Evolutionary conservation across 371 early-diverging fungal species (phyloP).

Genomic region (Syncephalastrum monosporum): DNA sequence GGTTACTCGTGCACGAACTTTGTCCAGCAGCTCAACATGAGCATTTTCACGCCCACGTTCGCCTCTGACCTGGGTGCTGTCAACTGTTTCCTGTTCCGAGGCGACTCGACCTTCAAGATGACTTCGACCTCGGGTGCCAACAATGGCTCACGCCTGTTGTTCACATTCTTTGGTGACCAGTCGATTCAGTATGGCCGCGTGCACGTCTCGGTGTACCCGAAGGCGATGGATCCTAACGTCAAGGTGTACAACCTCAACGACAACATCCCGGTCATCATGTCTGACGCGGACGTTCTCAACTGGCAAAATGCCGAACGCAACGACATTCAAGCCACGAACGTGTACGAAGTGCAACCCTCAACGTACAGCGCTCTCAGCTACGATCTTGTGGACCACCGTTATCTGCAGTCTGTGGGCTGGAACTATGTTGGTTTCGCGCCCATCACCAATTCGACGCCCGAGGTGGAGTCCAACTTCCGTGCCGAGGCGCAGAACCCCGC

Average conservation of each 20-base stretch:
- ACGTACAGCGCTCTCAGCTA: constrained; percentile 43
- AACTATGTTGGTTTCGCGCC: constrained; percentile 52
- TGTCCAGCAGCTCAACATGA: constrained; percentile 33
- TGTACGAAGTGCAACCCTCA: constrained; percentile 36
- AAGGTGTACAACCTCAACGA: constrained; percentile 29
- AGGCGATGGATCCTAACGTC: constrained; percentile 45
- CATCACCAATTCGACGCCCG: constrained; percentile 40
- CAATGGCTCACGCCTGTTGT: constrained; percentile 41
- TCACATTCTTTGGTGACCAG: constrained; percentile 41
- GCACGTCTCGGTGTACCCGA: constrained; percentile 45
- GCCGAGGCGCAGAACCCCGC: constrained; percentile 42
- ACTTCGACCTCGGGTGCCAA: constrained; percentile 40
- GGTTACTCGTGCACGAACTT: constrained; percentile 34
- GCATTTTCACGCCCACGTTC: constrained; percentile 34
- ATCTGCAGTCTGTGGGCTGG: constrained; percentile 43
- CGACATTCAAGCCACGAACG: constrained; percentile 38
- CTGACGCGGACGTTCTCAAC: constrained; percentile 23
- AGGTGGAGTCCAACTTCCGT: constrained; percentile 38
- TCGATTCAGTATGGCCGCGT: constrained; percentile 29
- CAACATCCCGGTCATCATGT: constrained; percentile 20
- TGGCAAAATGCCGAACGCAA: constrained; percentile 44
- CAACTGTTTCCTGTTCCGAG: constrained; percentile 39
- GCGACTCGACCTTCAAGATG: constrained; percentile 29
- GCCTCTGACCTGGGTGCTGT: constrained; percentile 40
- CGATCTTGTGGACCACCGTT: constrained; percentile 38